Conservation (phyloP, 2,329 filamentous ascomycete genomes). For the Fusarium heterosporum region DNA sequence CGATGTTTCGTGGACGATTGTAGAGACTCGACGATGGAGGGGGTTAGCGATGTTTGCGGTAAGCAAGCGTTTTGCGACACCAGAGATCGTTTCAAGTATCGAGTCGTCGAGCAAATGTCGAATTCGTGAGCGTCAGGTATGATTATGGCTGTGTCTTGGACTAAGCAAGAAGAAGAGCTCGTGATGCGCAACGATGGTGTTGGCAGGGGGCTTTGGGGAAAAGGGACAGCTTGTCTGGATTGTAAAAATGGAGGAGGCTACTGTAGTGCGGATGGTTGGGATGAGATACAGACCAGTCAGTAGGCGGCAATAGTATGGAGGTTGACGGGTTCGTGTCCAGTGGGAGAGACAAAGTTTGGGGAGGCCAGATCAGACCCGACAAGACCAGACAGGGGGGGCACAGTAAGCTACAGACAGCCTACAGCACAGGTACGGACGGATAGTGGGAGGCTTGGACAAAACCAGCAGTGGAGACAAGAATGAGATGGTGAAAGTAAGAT, state of each 20-base stretch:
- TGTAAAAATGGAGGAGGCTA: constrained; percentile 39
- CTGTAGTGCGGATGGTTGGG: constrained; percentile 32
- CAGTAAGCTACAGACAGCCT: constrained; percentile 6
- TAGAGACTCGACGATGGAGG: constrained; percentile 15
- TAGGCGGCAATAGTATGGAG: constrained; percentile 1
- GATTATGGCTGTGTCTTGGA: constrained; percentile 24
- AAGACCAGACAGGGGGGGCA: constrained; percentile 32
- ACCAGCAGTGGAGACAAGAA: constrained; percentile 26
- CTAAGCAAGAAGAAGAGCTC: constrained; percentile 30
- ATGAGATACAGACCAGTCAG: constrained; percentile 11
- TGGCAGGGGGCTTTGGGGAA: constrained; percentile 25
- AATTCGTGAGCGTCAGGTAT: constrained; percentile 21
- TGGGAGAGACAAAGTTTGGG: constrained; percentile 41
- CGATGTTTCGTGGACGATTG: constrained; percentile 18
- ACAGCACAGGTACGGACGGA: constrained; percentile 2
- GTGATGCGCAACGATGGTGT: constrained; percentile 39
- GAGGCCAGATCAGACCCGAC: constrained; percentile 38
- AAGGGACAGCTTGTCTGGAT: constrained; percentile 48
- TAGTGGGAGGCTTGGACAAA: constrained; percentile 38
- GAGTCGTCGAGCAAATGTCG: constrained; percentile 29
- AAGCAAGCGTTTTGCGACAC: constrained; percentile 30
- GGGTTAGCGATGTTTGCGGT: constrained; percentile 5
- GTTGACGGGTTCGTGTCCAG: constrained; percentile 13
- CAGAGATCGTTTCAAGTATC: constrained; percentile 26
- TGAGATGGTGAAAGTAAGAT: constrained; percentile 1